Conservation (phyloP, 371 early-diverging fungal species). For the Mucor racemosus region DNA sequence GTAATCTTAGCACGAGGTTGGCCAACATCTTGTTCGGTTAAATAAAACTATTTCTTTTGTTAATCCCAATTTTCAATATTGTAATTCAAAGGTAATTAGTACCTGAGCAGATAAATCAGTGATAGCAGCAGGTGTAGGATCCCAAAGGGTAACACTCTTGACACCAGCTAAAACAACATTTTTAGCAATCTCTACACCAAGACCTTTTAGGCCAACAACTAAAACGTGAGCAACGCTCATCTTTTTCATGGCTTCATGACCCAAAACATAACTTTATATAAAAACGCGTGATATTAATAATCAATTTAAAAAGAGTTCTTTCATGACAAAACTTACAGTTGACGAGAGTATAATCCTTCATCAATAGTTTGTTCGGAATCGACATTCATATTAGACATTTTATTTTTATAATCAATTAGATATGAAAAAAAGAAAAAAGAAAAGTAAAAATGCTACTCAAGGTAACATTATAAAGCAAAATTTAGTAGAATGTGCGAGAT, state of each 20-base stretch:
- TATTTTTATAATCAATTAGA: neutral
- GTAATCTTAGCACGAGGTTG: conserved; percentile 86
- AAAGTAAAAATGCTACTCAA: no score
- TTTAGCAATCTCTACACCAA: conserved; percentile 99
- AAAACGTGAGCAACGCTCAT: conserved; percentile 98
- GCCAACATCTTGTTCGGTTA: conserved; percentile 90
- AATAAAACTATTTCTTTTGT: conserved; percentile 81
- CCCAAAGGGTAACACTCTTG: conserved; percentile 95
- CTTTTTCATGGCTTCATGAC: conserved; percentile 99
- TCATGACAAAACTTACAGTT: conserved; percentile 75
- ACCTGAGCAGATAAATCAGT: conserved; percentile 96
- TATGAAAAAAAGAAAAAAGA: conserved; percentile 1
- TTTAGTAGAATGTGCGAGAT: conserved; percentile 2
- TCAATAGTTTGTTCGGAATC: conserved; percentile 75
- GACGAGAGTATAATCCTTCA: conserved; percentile 96
- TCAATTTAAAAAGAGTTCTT: neutral
- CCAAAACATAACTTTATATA: conserved; percentile 91
- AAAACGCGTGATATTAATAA: neutral
- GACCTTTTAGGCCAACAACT: conserved; percentile 95
- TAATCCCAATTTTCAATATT: neutral
- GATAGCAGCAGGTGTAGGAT: conserved; percentile 75
- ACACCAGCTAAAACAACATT: conserved; percentile 99
- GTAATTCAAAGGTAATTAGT: no score
- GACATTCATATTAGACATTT: conserved; percentile 42
- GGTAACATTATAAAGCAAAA: no score